Percentiles rank a stretch among this genome's conserved stretches.
These are phyloP conservation scores for Yamadazyma akitaensis DNA, from an alignment of 805 yeast species.

Conservation along the genomic window DNA sequence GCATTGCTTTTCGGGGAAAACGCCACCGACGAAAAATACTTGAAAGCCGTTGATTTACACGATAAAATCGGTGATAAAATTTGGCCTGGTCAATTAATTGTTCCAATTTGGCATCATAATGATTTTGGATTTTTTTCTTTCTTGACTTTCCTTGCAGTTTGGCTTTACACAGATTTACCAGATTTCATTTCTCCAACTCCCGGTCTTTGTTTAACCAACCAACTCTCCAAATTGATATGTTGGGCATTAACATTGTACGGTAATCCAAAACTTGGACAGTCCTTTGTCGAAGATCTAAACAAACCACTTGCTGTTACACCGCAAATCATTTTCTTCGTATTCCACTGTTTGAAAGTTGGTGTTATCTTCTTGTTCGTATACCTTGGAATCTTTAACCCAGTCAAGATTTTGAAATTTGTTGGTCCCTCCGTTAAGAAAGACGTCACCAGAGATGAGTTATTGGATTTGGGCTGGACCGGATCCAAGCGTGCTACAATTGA, in stretches of 20 bases:
- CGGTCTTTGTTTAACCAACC: slow-evolving; percentile 74
- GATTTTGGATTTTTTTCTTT: slow-evolving; percentile 40
- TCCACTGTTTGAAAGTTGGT: slow-evolving; percentile 64
- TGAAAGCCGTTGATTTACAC: slow-evolving; percentile 41
- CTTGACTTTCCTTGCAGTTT: slow-evolving; percentile 44
- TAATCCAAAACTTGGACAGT: slow-evolving; percentile 40
- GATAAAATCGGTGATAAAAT: slow-evolving; percentile 55
- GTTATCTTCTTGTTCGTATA: slow-evolving; percentile 56
- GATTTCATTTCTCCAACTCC: slow-evolving; percentile 90
- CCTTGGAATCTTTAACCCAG: slow-evolving; percentile 79
- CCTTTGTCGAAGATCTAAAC: slow-evolving; percentile 48
- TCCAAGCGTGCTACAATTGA: slow-evolving; percentile 67
- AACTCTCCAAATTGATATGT: slow-evolving; percentile 31
- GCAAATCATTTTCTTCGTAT: slow-evolving; percentile 65
- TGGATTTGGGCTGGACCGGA: slow-evolving; percentile 92
- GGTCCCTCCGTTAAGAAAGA: slow-evolving; percentile 25
- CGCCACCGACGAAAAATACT: slow-evolving; percentile 45
- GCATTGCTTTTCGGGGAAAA: slow-evolving; percentile 65
- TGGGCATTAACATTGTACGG: slow-evolving; percentile 32
- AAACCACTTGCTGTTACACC: slow-evolving; percentile 39
- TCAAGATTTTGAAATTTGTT: slow-evolving; percentile 31
- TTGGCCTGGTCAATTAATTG: slow-evolving; percentile 88
- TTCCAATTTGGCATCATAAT: slow-evolving; percentile 66
- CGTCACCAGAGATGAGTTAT: slow-evolving; percentile 53
- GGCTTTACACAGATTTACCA: slow-evolving; percentile 95